Conservation (phyloP, 2,329 filamentous ascomycete species). For the Cylindrodendrum hubeiense region DNA sequence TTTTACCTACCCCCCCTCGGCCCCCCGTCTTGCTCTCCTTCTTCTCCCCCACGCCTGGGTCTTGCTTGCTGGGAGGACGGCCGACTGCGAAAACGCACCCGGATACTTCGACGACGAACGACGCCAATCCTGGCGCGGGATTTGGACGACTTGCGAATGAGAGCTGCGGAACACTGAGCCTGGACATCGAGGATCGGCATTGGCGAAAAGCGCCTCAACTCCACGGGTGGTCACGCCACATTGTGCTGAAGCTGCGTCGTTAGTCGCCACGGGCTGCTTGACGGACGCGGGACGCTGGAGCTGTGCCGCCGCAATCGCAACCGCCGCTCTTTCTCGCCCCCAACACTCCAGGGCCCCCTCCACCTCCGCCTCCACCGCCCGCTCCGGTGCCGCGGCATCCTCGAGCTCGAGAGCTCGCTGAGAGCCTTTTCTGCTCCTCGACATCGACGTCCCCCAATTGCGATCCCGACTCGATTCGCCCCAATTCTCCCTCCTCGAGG, state of each 20-base stretch:
- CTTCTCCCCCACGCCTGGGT: not conserved
- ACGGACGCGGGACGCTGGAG: slow-evolving; percentile 3
- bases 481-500: slow-evolving; percentile 26
- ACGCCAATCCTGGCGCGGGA: not conserved
- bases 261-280: not conserved
- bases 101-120: not conserved
- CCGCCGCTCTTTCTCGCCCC: slow-evolving; percentile 29
- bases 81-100: not conserved
- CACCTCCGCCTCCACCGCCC: slow-evolving; percentile 34
- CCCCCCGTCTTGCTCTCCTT: slow-evolving; percentile 11
- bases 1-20: slow-evolving; percentile 34
- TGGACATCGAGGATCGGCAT: slow-evolving; percentile 7
- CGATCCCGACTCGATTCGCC: slow-evolving; percentile 18
- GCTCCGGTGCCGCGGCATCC: slow-evolving; percentile 32
- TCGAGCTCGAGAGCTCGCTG: slow-evolving; percentile 28
- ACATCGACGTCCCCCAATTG: slow-evolving; percentile 7
- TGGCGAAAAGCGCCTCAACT: slow-evolving; percentile 10
- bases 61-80: slow-evolving; percentile 2
- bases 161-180: not conserved
- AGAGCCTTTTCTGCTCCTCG: slow-evolving; percentile 10
- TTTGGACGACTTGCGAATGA: not conserved
- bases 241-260: not conserved
- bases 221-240: slow-evolving; percentile 7
- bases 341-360: slow-evolving; percentile 29
- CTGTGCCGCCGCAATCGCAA: slow-evolving; percentile 25